Percentiles rank a stretch among this genome's conserved stretches.
Conservation (phyloP, 2,329 filamentous ascomycete species). For the Ceratocystis colombiana region DNA sequence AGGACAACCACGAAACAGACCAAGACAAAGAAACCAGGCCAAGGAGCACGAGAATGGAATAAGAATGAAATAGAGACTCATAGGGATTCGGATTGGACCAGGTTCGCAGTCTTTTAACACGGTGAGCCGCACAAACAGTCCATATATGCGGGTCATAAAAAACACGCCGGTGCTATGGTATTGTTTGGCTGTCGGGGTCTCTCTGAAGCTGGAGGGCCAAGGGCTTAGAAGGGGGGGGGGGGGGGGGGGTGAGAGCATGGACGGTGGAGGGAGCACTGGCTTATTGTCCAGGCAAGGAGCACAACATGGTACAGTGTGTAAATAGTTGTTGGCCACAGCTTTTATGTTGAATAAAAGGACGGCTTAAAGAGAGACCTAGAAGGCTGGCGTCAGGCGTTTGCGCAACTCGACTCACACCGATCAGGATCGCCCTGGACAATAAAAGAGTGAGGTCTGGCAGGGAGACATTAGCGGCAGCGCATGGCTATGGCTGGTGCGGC, state of each 20-base stretch:
- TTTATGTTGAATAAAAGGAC: constrained; percentile 8
- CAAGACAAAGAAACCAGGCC: constrained; percentile 17
- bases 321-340: constrained; percentile 4
- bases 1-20: constrained; percentile 16
- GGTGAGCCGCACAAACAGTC: background rate
- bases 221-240: background rate
- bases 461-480: background rate
- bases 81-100: constrained; percentile 23
- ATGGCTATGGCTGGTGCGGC: background rate
- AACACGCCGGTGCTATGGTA: background rate
- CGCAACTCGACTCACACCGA: background rate
- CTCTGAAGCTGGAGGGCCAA: background rate
- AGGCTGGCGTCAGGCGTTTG: constrained; percentile 13
- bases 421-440: background rate
- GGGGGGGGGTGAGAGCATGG: too few species aligned
- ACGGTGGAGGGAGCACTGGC: background rate
- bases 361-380: constrained; percentile 11
- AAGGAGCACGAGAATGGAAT: constrained; percentile 24
- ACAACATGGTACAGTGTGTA: constrained; percentile 8
- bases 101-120: background rate
- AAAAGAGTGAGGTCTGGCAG: background rate
- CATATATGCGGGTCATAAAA: constrained; percentile 7
- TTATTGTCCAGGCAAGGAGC: constrained; percentile 5
- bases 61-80: constrained; percentile 24
- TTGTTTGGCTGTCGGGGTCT: background rate